Evolutionary conservation across 1,139 yeast species (phyloP).

Genomic region (Candida sanyaensis): DNA sequence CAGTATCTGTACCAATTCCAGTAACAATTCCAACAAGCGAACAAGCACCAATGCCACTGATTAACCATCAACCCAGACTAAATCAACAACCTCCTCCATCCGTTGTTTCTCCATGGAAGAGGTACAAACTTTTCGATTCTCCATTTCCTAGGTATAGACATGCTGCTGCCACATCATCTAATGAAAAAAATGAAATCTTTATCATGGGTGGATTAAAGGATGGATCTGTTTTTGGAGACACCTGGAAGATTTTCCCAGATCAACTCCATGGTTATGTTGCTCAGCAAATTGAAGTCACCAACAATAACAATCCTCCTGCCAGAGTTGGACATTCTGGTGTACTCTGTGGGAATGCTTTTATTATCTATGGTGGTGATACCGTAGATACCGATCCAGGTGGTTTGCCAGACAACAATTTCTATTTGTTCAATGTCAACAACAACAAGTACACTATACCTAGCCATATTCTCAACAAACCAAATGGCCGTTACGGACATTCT

Average conservation of each 20-base stretch:
- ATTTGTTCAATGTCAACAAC: slow-evolving; percentile 86
- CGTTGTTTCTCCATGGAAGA: slow-evolving; percentile 69
- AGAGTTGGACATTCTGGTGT: slow-evolving; percentile 96
- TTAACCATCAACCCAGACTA: slow-evolving; percentile 2
- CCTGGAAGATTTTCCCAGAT: slow-evolving; percentile 73
- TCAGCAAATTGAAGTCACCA: slow-evolving; percentile 58
- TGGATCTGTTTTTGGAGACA: slow-evolving; percentile 90
- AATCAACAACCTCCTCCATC: slow-evolving; percentile 10
- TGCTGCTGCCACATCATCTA: slow-evolving; percentile 73
- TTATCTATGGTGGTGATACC: slow-evolving; percentile 96
- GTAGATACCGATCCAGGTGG: slow-evolving; percentile 80
- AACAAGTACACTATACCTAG: slow-evolving; percentile 88
- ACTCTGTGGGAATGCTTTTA: slow-evolving; percentile 91
- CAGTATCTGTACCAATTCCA: background rate
- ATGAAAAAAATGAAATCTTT: slow-evolving; percentile 81
- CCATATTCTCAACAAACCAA: slow-evolving; percentile 81
- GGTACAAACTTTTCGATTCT: slow-evolving; percentile 67
- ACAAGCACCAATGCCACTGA: slow-evolving; percentile 9
- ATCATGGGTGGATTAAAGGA: slow-evolving; percentile 96
- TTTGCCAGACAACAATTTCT: slow-evolving; percentile 83
- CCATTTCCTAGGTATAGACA: slow-evolving; percentile 97
- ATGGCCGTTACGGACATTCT: slow-evolving; percentile 94
- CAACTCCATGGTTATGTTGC: slow-evolving; percentile 47
- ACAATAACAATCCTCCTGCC: slow-evolving; percentile 74
- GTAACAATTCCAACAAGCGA: background rate